These are phyloP conservation scores for Litchi chinensis DNA, from an alignment of 345 rosid genomes.

Conservation along the genomic window DNA sequence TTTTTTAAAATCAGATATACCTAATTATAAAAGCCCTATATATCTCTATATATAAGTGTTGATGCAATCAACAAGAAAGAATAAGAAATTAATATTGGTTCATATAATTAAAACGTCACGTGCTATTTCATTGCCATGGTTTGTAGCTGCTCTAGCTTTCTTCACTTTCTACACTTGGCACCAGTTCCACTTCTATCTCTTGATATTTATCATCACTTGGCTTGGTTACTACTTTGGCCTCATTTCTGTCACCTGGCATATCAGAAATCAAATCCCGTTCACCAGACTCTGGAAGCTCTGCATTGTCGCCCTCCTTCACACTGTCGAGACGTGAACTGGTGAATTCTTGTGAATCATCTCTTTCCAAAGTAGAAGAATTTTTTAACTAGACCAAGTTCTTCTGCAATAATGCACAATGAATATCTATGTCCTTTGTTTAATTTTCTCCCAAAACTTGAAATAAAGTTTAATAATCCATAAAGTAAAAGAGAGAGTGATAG, in stretches of 20 bases:
- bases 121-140: slow-evolving; percentile 22
- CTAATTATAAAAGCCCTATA: too few relatives aligned
- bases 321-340: slow-evolving; percentile 9
- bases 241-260: slow-evolving; percentile 19
- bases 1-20: too few relatives aligned
- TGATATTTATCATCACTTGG: slow-evolving; percentile 22
- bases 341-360: too few relatives aligned
- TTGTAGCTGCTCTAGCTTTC: slow-evolving; percentile 27
- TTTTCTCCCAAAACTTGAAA: too few relatives aligned
- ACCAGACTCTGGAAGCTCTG: slow-evolving; percentile 28
- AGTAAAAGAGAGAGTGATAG: too few relatives aligned
- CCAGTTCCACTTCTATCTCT: slow-evolving; percentile 22
- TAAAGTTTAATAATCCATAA: too few relatives aligned
- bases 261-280: slow-evolving; percentile 29
- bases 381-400: slow-evolving; percentile 35
- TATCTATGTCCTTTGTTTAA: too few relatives aligned
- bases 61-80: too few relatives aligned
- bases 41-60: too few relatives aligned
- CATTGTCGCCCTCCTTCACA: slow-evolving; percentile 21
- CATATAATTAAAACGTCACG: too few relatives aligned
- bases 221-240: slow-evolving; percentile 13
- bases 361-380: slow-evolving; percentile 35
- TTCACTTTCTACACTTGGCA: slow-evolving; percentile 21
- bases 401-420: slow-evolving; percentile 32
- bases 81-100: too few relatives aligned